A percentile compares a stretch with the other conserved stretches of the same genome.
Conservation (phyloP, 2,329 filamentous ascomycete species). For the Endothia cerciana region DNA sequence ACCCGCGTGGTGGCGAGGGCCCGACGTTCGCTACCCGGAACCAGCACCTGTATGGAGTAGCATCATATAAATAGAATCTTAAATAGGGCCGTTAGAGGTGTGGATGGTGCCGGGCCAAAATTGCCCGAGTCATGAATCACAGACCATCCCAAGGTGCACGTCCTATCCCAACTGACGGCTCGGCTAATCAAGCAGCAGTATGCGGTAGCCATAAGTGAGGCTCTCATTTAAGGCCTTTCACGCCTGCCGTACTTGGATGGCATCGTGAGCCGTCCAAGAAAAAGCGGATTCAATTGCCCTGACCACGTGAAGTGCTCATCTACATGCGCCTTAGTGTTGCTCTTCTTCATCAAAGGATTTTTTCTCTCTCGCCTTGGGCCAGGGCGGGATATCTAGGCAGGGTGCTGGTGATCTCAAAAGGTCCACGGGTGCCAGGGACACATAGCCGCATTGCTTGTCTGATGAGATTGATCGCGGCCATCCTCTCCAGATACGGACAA, state of each 20-base stretch:
- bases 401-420: not conserved
- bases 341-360: not conserved
- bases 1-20: slow-evolving; percentile 1
- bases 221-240: not conserved
- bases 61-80: slow-evolving; percentile 24
- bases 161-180: slow-evolving; percentile 3
- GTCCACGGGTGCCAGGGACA: not conserved
- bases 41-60: slow-evolving; percentile 2
- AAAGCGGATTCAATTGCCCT: not conserved
- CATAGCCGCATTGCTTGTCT: not conserved
- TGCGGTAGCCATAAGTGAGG: not conserved
- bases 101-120: slow-evolving; percentile 23
- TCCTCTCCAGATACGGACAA: slow-evolving; percentile 6
- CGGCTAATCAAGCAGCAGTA: slow-evolving; percentile 2
- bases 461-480: slow-evolving; percentile 10
- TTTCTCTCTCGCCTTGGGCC: not conserved
- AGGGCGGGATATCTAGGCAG: not conserved
- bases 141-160: slow-evolving; percentile 5
- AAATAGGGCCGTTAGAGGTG: slow-evolving; percentile 5
- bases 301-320: not conserved
- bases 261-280: not conserved
- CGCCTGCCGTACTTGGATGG: not conserved
- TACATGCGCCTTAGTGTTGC: not conserved
- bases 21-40: not conserved
- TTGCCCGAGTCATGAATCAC: slow-evolving; percentile 22